These are phyloP conservation scores for Phytophthora citrophthora DNA, from an alignment of 352 stramenopile species.

Conservation along the genomic window DNA sequence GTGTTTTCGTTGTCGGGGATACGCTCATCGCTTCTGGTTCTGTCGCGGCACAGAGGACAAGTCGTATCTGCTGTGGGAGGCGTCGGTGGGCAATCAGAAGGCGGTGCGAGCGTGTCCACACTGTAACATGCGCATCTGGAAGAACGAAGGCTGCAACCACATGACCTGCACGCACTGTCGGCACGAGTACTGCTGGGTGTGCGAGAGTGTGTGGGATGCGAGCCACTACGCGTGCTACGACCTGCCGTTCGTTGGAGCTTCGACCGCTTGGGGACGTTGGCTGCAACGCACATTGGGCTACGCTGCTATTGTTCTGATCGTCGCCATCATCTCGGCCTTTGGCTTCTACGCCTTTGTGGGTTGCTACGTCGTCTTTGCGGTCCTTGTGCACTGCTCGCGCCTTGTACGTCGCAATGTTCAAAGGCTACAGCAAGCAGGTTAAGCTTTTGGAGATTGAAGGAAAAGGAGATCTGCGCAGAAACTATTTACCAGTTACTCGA, in stretches of 20 bases:
- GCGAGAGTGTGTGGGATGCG: slow-evolving; percentile 55
- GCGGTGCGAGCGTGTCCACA: slow-evolving; percentile 64
- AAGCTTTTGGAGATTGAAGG: not conserved
- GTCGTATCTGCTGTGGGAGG: slow-evolving; percentile 67
- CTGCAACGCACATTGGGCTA: slow-evolving; percentile 57
- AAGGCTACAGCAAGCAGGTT: not conserved
- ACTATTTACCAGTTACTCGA: slow-evolving; percentile 15
- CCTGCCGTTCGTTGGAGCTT: slow-evolving; percentile 49
- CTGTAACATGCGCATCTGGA: slow-evolving; percentile 80
- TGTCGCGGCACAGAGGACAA: slow-evolving; percentile 50
- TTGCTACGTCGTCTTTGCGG: slow-evolving; percentile 43
- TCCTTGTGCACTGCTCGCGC: slow-evolving; percentile 28
- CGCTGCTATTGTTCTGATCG: slow-evolving; percentile 52
- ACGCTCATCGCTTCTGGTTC: slow-evolving; percentile 69
- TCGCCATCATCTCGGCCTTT: slow-evolving; percentile 58
- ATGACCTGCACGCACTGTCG: slow-evolving; percentile 76
- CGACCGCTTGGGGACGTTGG: slow-evolving; percentile 39
- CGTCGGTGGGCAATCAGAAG: slow-evolving; percentile 55
- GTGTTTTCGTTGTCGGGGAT: slow-evolving; percentile 67
- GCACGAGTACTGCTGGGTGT: slow-evolving; percentile 79
- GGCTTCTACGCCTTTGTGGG: slow-evolving; percentile 62
- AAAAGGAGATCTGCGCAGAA: not conserved
- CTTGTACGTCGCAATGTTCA: slow-evolving; percentile 5
- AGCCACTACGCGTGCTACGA: slow-evolving; percentile 81
- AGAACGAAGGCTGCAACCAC: slow-evolving; percentile 76